Conservation (phyloP, 2,329 filamentous ascomycete species). For the Exophiala dermatitidis region DNA sequence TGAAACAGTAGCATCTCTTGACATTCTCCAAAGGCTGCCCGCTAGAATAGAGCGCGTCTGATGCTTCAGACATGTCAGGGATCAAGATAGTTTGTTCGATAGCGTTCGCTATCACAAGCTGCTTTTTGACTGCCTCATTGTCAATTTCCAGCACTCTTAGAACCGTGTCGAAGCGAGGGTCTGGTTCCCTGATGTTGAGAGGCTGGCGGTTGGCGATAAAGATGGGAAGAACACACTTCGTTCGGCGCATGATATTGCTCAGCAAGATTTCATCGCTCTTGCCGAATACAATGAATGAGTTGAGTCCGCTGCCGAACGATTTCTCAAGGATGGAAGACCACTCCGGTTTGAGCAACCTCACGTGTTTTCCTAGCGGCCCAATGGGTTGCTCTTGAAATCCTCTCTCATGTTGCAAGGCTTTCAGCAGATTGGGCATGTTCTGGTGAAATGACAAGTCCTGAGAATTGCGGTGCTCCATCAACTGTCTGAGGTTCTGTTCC, state of each 20-base stretch:
- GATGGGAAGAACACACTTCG: conserved; percentile 51
- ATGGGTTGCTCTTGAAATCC: conserved; percentile 67
- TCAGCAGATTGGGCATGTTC: conserved; percentile 54
- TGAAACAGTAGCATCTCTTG: conserved; percentile 56
- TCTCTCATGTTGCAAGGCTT: conserved; percentile 60
- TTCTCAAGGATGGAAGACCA: conserved; percentile 81
- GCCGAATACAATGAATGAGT: conserved; percentile 72
- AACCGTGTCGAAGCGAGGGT: conserved; percentile 64
- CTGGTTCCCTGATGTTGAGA: conserved; percentile 65
- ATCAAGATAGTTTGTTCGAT: conserved; percentile 84
- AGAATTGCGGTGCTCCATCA: conserved; percentile 54
- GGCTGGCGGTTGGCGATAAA: conserved; percentile 54
- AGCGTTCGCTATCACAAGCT: conserved; percentile 71
- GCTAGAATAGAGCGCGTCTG: conserved; percentile 56
- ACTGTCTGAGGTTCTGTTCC: conserved; percentile 44
- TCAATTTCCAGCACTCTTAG: conserved; percentile 73
- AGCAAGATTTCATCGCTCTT: conserved; percentile 69
- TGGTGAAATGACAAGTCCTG: conserved; percentile 57
- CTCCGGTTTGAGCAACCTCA: conserved; percentile 67
- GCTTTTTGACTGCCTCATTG: conserved; percentile 66
- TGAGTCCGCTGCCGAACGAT: conserved; percentile 61
- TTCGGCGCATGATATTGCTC: conserved; percentile 53
- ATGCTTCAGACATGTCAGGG: conserved; percentile 58
- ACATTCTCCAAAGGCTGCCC: conserved; percentile 56
- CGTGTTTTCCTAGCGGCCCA: conserved; percentile 72